Base-by-base conservation (phyloP, 176 grass and related monocot genomes). In the Carex scoparia region DNA sequence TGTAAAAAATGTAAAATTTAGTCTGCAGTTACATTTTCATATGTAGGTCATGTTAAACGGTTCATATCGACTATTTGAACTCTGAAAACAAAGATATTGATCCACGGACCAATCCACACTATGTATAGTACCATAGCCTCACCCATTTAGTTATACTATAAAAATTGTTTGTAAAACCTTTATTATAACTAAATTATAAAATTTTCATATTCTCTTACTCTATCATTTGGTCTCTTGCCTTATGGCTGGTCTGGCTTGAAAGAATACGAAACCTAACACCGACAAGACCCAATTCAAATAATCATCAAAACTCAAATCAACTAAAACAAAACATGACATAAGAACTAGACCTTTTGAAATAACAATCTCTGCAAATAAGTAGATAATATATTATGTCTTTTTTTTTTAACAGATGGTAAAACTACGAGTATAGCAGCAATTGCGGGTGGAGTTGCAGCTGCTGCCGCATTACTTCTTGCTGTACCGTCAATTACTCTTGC, bases 381-480 rank as follows among this genome's bases (percentile, higher is more conserved):
- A 81, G 10, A 61, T 80, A 80, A 23, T 27, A 81, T 23, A 48
- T 64, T 23, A 40, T 80, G 55, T 44, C 18, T 44, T 63, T 0
- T 5, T 81, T 81, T 59, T 28, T 38, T 59, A 81, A 69, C 48
- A 87, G 85, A 69, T 16, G 65, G 23, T 64, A 83, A 23, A 61
- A 71, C 83, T n/a, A 64, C 91, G 12, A 88, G 80, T 83, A 86
- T 91, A 83, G 94, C 91, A 28, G 87, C 89, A 79, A 91, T 94
- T 85, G 94, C 94, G 87, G 89, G 94, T 49, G 88, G 94, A 57
- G 91, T 87, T 85, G 94, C 91, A 66, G 94, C 94, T 38, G 91
- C 76, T 69, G 91, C 91, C 19, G 94, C 91, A 31, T 81, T 97
- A 57, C 15, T 97, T 4, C 89, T 97, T 85, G 87, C 91, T 10